phyloP scores from a whole-genome alignment of 2,329 filamentous ascomycete species.

The Nemania diffusa region DNA sequence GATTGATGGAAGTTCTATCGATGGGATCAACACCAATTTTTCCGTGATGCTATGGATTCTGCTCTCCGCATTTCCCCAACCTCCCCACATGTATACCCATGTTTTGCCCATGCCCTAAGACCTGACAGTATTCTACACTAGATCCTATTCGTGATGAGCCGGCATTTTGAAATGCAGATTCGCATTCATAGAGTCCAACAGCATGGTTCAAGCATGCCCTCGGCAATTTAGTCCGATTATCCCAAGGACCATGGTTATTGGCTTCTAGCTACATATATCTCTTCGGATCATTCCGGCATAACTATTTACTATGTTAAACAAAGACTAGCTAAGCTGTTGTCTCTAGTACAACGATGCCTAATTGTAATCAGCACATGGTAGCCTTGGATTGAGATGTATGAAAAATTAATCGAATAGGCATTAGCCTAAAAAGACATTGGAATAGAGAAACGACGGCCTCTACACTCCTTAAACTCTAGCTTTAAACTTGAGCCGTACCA shows the following conservation, averaged over 20 bases:
- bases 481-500: too few relatives aligned
- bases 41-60: conserved; percentile 24
- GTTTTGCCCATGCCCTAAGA: conserved; percentile 5
- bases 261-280: neutral
- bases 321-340: neutral
- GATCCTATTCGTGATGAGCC: neutral
- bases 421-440: too few relatives aligned
- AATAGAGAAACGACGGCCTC: too few relatives aligned
- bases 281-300: neutral
- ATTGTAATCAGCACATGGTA: too few relatives aligned
- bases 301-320: neutral
- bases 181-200: neutral
- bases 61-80: conserved; percentile 36
- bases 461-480: too few relatives aligned
- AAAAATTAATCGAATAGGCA: too few relatives aligned
- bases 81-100: conserved; percentile 14
- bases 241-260: neutral
- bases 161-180: neutral
- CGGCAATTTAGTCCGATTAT: neutral
- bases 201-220: neutral
- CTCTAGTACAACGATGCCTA: too few relatives aligned
- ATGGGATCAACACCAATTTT: conserved; percentile 25
- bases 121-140: conserved; percentile 2
- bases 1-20: conserved; percentile 42
- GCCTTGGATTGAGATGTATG: too few relatives aligned